Base-by-base conservation (phyloP, 331 rosid genomes). In the Malus hybrid region DNA sequence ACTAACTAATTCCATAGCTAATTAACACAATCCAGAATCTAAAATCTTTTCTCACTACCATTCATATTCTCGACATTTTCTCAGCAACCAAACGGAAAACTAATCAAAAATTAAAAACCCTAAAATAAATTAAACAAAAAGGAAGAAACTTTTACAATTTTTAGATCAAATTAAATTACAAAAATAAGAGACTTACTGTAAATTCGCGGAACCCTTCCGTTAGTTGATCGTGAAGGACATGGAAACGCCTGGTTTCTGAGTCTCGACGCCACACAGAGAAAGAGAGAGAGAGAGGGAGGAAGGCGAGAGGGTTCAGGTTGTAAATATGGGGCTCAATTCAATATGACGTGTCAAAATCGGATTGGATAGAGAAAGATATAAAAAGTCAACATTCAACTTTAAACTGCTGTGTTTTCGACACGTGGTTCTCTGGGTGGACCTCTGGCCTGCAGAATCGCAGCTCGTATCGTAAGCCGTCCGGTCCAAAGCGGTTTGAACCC, bases 241-340 rank as follows among this genome's bases (percentile, higher is more conserved):
- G 56, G 68, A 73, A 70, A 68, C 42, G 70, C 31, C 54, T 54
- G 34, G 79, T 39, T 61, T 42, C 42, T 74, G 50, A 68, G 83
- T 69, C 75, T 79, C 84, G 85, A 77, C 71, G 69, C 68, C 44
- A 64, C 4, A 70, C 46, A 67, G 76, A 67, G 75, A 48, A 79
- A 64, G 84, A 80, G 82, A 55, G 79, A 60, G 79, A 22, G 72
- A 7, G 72, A 39, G 73, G 22, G 69, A 61, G 67, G 24, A 29
- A 57, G 65, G 5, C 56, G 77, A 72, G 69, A 24, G 27, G 86
- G 86, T 84, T 88, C 83, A 81, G 87, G 86, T 68, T 70, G 76
- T 89, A 88, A 87, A 91, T 73, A 88, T 89, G 90, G 69, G 88
- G 87, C 71, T 86, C 83, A 76, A 76, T 34, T 64, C 55, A 3